These are phyloP conservation scores for Ascochyta pisi DNA, from an alignment of 2,329 filamentous ascomycete genomes.

Conservation along the genomic window DNA sequence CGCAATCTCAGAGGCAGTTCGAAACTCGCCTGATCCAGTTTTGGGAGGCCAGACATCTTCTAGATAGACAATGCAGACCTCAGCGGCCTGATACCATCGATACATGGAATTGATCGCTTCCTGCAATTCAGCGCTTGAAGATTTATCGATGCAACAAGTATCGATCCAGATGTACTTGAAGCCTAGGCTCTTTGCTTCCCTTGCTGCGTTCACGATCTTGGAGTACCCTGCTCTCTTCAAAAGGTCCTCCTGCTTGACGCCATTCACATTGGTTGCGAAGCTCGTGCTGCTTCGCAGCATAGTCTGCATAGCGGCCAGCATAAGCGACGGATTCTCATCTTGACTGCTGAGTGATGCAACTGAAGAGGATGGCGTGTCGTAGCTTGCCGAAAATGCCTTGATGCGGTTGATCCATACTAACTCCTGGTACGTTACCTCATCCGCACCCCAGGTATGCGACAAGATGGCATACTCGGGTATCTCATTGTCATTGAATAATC, in stretches of 20 bases:
- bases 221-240: slow-evolving; percentile 21
- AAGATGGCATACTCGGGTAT: slow-evolving; percentile 29
- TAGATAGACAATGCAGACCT: slow-evolving; percentile 26
- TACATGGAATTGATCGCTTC: slow-evolving; percentile 37
- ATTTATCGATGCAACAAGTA: slow-evolving; percentile 33
- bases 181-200: slow-evolving; percentile 14
- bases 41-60: slow-evolving; percentile 20
- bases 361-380: slow-evolving; percentile 10
- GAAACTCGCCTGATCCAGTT: slow-evolving; percentile 4
- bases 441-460: slow-evolving; percentile 30
- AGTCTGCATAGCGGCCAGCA: slow-evolving; percentile 24
- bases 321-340: slow-evolving; percentile 7
- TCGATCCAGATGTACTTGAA: slow-evolving; percentile 33
- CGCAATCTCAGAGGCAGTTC: slow-evolving; percentile 22
- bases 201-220: slow-evolving; percentile 25
- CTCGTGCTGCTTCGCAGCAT: slow-evolving; percentile 17
- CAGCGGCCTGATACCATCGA: slow-evolving; percentile 24
- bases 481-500: slow-evolving; percentile 30
- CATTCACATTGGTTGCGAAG: slow-evolving; percentile 14
- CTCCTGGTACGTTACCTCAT: slow-evolving; percentile 30
- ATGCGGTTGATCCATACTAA: slow-evolving; percentile 21
- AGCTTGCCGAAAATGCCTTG: slow-evolving; percentile 14
- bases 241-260: slow-evolving; percentile 19
- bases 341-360: slow-evolving; percentile 2
- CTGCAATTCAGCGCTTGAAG: slow-evolving; percentile 26